Conservation (phyloP, 1,139 yeast genomes). For the Candida gigantensis region DNA sequence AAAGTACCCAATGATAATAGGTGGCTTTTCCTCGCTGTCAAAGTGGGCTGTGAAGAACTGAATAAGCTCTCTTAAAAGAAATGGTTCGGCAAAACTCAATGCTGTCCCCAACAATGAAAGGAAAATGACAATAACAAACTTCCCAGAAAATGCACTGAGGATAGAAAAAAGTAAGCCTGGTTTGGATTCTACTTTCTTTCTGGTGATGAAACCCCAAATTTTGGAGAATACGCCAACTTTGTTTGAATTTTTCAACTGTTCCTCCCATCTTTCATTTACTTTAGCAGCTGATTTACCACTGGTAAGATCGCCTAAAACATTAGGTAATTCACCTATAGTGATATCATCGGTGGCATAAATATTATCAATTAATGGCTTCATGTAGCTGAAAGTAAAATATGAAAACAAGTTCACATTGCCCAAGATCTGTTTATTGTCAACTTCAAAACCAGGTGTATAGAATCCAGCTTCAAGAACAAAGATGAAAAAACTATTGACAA, state of each 20-base stretch:
- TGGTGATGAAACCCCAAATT: constrained; percentile 12
- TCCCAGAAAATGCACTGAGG: constrained; percentile 11
- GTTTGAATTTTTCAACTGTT: constrained; percentile 8
- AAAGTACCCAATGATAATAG: constrained; percentile 30
- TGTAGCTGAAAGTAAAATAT: constrained; percentile 25
- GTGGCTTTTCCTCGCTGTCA: constrained; percentile 19
- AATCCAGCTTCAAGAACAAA: constrained; percentile 36
- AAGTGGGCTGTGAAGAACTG: constrained; percentile 24
- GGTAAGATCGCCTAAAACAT: constrained; percentile 15
- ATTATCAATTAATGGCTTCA: constrained; percentile 24
- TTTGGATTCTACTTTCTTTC: constrained; percentile 10
- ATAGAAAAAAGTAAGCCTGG: constrained; percentile 14
- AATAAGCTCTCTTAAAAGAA: constrained; percentile 33
- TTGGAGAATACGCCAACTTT: constrained; percentile 8
- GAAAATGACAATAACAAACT: constrained; percentile 13
- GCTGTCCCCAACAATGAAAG: constrained; percentile 23
- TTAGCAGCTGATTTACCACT: constrained; percentile 13
- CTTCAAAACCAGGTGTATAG: constrained; percentile 48
- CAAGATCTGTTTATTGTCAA: constrained; percentile 29
- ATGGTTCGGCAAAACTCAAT: constrained; percentile 29
- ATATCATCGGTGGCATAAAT: constrained; percentile 24
- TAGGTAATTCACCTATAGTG: constrained; percentile 23
- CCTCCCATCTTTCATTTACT: constrained; percentile 13
- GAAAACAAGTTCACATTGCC: constrained; percentile 23
- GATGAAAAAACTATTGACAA: constrained; percentile 33